Evolutionary conservation across 2,329 filamentous ascomycete species (phyloP), one percentile per base, ranked within the genome.

Genomic region (Aspergillus sp.): DNA sequence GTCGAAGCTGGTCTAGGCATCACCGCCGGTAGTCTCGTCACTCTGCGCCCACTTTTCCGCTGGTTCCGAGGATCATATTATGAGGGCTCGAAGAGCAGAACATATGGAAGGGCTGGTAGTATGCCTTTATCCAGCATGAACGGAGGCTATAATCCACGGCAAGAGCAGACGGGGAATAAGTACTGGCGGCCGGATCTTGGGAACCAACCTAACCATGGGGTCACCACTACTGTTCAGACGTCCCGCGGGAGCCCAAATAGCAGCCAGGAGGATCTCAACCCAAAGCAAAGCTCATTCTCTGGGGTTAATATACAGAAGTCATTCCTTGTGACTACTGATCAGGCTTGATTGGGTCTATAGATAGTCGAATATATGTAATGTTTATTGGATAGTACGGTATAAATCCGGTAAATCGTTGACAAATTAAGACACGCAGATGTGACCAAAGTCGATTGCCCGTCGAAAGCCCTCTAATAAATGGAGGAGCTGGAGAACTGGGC

Each of bases 11-110:
- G 72, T 17, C 65, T 76, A 4, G 73, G 77, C 7, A 79, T 80
- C 31, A 73, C 73, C 11, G 80, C 80, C 11, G 79, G 75, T 17
- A 79, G 75, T 61, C 73, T 82, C 9, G 79, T 79, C 6, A 81
- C 79, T 1, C 72, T 82, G 2, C 77, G 79, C 2, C 81, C 81
- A 1, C 72, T 84, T 0, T 72, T 83, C 45, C 77, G 72, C 52
- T 74, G 71, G 68, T 69, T 73, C 56, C 66, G 67, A 8, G 69
- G 70, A 44, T 56, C 66, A 46, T 68, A 64, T 56, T 71, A 67
- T 21, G 59, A 33, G 8, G 58, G 62, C 11, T 64, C 64, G 19
- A 65, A 61, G 39, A 70, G 62, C 6, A 72, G 40, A 66, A 48
- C 45, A 7, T 35, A 48, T 56, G 66, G 58, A 14, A 68, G 66